Evolutionary conservation across 805 yeast species (phyloP).

Genomic region (Candida tallmaniae): DNA sequence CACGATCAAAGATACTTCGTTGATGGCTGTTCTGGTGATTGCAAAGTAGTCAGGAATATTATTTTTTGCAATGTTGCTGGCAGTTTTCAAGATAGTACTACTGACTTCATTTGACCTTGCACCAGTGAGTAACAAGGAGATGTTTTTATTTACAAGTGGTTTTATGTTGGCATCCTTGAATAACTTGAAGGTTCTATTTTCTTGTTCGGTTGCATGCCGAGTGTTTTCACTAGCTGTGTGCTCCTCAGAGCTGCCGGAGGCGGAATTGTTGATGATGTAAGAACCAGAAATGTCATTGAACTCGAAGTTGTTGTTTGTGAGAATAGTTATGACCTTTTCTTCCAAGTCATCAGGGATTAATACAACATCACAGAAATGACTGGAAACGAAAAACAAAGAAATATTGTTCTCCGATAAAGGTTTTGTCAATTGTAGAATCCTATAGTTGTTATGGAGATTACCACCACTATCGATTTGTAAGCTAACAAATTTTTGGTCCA

Average conservation of each 20-base stretch:
- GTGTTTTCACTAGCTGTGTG: background rate
- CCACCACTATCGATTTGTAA: constrained; percentile 62
- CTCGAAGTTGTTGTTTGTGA: constrained; percentile 39
- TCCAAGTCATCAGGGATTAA: constrained; percentile 48
- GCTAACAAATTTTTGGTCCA: constrained; percentile 44
- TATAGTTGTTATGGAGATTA: constrained; percentile 35
- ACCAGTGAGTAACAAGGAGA: constrained; percentile 51
- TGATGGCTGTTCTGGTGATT: constrained; percentile 47
- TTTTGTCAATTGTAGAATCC: constrained; percentile 52
- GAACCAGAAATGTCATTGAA: constrained; percentile 44
- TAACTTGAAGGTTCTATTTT: constrained; percentile 29
- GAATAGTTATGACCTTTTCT: constrained; percentile 41
- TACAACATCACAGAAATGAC: constrained; percentile 61
- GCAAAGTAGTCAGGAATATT: constrained; percentile 44
- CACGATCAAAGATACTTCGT: constrained; percentile 46
- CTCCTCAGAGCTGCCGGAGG: constrained; percentile 1
- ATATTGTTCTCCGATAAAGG: constrained; percentile 57
- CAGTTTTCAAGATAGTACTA: constrained; percentile 39
- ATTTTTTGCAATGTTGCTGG: constrained; percentile 30
- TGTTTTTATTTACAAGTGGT: constrained; percentile 40
- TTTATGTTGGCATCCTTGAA: constrained; percentile 34
- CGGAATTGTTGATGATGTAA: constrained; percentile 23
- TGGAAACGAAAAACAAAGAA: constrained; percentile 56
- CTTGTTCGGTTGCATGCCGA: constrained; percentile 11
- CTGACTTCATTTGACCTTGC: constrained; percentile 48